Conservation (phyloP, 768 basidiomycete genomes). For the Tubosaeta sp. region DNA sequence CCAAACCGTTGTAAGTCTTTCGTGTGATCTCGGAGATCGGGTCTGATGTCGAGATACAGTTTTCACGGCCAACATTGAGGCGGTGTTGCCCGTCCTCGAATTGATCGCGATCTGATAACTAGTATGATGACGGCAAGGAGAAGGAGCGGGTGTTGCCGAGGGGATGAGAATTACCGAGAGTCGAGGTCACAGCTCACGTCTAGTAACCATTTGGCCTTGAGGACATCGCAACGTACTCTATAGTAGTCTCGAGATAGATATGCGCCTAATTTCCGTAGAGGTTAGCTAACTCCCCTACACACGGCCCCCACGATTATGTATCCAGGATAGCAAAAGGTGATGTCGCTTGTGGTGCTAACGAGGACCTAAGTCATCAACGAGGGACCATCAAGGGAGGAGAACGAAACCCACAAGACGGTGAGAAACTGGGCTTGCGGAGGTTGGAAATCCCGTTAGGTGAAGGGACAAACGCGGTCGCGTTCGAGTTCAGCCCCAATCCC, state of each 20-base stretch:
- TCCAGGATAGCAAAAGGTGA: conserved; percentile 25
- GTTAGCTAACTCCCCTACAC: conserved; percentile 4
- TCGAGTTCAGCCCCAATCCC: conserved; percentile 16
- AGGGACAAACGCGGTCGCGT: conserved; percentile 25
- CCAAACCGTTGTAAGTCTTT: conserved; percentile 18
- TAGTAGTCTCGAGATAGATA: not conserved
- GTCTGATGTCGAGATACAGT: conserved; percentile 5
- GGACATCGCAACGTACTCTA: not conserved
- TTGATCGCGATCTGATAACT: conserved; percentile 10
- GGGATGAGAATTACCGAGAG: not conserved
- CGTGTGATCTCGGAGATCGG: not conserved
- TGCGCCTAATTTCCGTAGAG: not conserved
- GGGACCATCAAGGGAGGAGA: too few relatives aligned
- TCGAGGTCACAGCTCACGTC: not conserved
- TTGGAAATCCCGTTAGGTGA: conserved; percentile 8
- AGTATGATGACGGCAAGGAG: not conserved
- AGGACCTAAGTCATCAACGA: conserved; percentile 1
- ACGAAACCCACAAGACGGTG: conserved; percentile 20
- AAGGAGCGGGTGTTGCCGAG: not conserved
- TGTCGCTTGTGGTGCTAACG: conserved; percentile 20
- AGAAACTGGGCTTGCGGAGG: conserved; percentile 18
- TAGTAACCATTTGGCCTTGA: not conserved
- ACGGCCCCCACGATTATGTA: conserved; percentile 9
- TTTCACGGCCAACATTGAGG: conserved; percentile 23
- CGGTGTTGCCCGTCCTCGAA: conserved; percentile 20